Base-by-base conservation (phyloP, 352 stramenopile genomes). In the Globisporangium takayamanum region DNA sequence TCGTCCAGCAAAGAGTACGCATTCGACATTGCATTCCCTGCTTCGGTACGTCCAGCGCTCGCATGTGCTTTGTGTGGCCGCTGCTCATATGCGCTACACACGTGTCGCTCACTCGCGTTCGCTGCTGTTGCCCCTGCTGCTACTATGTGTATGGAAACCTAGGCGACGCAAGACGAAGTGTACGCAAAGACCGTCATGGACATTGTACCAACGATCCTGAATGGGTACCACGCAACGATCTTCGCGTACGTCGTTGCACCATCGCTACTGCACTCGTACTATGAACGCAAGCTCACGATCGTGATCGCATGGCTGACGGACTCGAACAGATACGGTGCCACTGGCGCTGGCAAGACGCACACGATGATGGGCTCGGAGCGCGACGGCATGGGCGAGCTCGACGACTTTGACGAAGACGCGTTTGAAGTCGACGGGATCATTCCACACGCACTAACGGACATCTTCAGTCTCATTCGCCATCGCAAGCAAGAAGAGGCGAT, bases 361-460 rank as follows among this genome's bases (percentile, higher is more conserved):
- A 88, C 78, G 5, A 88, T 88, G 78, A 87, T 87, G 76, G 78
- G 76, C 25, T 80, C 63, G 20, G 72, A 87, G 62, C 73, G 72
- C n/a, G 78, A 93, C 37, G 73, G 73, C 16, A 53, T 71, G 7
- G 62, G 62, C 53, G 70, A 85, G 28, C 53, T 78, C 5, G 62
- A 77, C 4, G 69, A 80, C n/a, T 60, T 78, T 50, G 64, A 76
- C 16, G 73, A 86, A 26, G 65, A 68, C 44, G 55, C 69, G 18
- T 57, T 78, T 36, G 53, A 68, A 7, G 76, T 84, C n/a, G 69
- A 80, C 46, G 88, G 88, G n/a, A 94, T 97, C 60, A 94, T 97
- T 47, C 88, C 88, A 25, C 73, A 84, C 55, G 68, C 76, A 7
- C 65, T 86, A 3, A 67, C 76, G 0, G 73, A 86, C 28, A 84